Conservation (phyloP, 2,329 filamentous ascomycete genomes). For the Colletotrichum camelliae region DNA sequence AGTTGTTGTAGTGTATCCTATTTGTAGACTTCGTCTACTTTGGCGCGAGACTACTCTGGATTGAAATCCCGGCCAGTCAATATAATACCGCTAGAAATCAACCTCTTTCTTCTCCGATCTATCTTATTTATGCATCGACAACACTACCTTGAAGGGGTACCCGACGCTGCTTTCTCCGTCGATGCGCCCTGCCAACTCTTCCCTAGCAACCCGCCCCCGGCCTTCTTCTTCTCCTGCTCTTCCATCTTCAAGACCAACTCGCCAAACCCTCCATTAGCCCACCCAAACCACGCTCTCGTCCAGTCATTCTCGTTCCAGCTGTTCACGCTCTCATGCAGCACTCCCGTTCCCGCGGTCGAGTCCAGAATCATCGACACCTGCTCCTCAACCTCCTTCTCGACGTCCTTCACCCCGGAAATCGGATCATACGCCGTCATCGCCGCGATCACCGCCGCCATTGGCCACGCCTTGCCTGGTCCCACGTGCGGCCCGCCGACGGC, state of each 20-base stretch:
- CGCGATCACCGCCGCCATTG: slow-evolving; percentile 60
- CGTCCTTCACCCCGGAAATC: slow-evolving; percentile 25
- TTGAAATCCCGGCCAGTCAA: not conserved
- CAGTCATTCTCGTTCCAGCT: slow-evolving; percentile 44
- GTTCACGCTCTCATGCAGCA: slow-evolving; percentile 55
- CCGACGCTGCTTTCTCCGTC: not conserved
- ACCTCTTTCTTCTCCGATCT: not conserved
- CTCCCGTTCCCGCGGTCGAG: slow-evolving; percentile 45
- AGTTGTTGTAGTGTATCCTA: no score
- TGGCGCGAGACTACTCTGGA: not conserved
- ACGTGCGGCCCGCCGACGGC: slow-evolving; percentile 75
- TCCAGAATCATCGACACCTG: slow-evolving; percentile 43
- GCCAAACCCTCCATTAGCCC: slow-evolving; percentile 48
- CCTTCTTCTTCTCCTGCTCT: slow-evolving; percentile 9
- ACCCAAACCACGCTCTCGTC: slow-evolving; percentile 52
- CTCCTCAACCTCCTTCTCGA: slow-evolving; percentile 38
- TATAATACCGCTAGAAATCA: not conserved
- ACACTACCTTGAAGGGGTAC: not conserved
- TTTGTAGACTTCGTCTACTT: not conserved
- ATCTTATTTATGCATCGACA: not conserved
- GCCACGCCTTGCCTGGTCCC: slow-evolving; percentile 63
- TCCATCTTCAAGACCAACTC: slow-evolving; percentile 40
- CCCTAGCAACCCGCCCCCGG: not conserved
- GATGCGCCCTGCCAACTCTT: slow-evolving; percentile 8
- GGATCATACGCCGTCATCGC: slow-evolving; percentile 51